These are phyloP conservation scores for Arabidopsis thaliana DNA, from an alignment of 345 rosid genomes.

Conservation along the genomic window DNA sequence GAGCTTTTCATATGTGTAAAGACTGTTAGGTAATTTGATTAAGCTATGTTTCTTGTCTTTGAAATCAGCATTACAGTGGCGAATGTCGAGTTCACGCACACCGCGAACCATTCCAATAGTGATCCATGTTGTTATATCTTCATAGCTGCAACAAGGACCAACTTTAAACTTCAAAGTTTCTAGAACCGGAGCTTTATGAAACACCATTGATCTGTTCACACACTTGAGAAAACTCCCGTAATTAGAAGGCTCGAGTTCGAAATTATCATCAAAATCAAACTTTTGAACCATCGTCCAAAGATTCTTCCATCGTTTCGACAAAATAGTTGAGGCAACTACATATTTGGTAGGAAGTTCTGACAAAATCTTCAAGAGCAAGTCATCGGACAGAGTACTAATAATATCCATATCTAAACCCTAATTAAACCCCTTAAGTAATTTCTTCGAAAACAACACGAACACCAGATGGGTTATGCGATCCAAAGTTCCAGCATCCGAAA, in stretches of 20 bases:
- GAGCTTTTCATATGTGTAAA: not conserved
- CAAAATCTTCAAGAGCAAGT: slow-evolving; percentile 14
- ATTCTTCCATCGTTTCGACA: slow-evolving; percentile 15
- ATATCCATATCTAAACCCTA: slow-evolving; percentile 4
- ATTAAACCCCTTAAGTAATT: not conserved
- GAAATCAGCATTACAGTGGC: not conserved
- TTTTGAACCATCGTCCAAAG: not conserved
- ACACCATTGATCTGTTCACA: not conserved
- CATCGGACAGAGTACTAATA: slow-evolving; percentile 12
- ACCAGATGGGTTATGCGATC: too few species aligned
- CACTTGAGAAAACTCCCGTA: too few species aligned
- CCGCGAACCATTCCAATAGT: not conserved
- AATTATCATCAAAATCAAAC: not conserved
- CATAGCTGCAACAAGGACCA: not conserved
- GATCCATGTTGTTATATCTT: not conserved
- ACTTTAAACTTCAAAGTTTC: not conserved
- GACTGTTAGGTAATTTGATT: not conserved
- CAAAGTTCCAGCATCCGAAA: too few species aligned
- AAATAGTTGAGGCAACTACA: not conserved
- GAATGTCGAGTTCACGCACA: not conserved
- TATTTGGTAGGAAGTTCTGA: not conserved
- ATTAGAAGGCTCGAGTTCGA: too few species aligned
- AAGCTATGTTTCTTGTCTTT: too few species aligned
- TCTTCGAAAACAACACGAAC: too few species aligned
- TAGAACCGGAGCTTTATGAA: slow-evolving; percentile 1